Evolutionary conservation across 352 stramenopile species (phyloP), one percentile per base, ranked within the genome.

Genomic region (Hyaloperonospora brassicae): DNA sequence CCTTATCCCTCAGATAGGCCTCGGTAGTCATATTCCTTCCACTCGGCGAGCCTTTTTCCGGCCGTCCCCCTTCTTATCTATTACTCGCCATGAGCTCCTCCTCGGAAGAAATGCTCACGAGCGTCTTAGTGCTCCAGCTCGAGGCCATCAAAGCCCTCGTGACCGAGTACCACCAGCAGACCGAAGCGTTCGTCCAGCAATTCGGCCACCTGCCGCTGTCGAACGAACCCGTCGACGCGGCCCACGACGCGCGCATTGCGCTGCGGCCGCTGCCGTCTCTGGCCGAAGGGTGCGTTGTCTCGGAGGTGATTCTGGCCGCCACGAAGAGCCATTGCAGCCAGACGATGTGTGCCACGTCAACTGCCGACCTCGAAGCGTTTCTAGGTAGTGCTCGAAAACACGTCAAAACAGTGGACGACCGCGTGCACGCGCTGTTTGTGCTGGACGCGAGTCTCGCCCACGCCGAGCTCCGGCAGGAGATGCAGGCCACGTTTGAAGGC

Each of bases 111-210:
- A 49, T 81, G 59, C 65, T 88, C 35, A 72, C 73, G 62, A 84
- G 68, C 55, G 44, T 84, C 55, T 45, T 89, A 38, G 52, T 91
- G 25, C 64, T 89, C 40, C 78, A 91, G 62, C 57, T 59, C 27
- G 67, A 80, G 52, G 73, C 67, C 13, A 48, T 76, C 9, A 63
- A 70, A 46, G 34, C 56, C 39, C 78, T 80, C 17, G 51, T 74
- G 35, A 57, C 39, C 14, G 75, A 87, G 59, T 74, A 74, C 52
- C 76, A 89, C 58, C 78, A 87, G 54, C 80, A 91, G 27, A 61
- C 74, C 0, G 78, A 89, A 58, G 65, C 70, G 1, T 89, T 73
- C 40, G 62, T 89, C 22, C 69, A 84, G 53, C 70, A 83, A 27
- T 76, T 72, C 5, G 62, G 62, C n/a, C 46, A 61, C 13, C 60